Conservation (phyloP, 2,329 filamentous ascomycete species). For the Venturia asperata region DNA sequence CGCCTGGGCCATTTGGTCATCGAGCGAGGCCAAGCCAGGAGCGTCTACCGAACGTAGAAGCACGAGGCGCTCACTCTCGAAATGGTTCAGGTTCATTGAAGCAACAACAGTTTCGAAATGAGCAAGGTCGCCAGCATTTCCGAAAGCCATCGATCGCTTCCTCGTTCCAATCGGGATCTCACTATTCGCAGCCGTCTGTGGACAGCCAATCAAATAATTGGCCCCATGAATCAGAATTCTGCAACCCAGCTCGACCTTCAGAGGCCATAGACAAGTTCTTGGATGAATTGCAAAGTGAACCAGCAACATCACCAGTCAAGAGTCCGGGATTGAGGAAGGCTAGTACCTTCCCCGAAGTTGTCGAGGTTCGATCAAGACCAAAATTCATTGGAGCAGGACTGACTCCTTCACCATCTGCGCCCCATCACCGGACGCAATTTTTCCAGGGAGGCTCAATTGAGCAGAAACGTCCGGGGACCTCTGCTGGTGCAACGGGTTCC, state of each 20-base stretch:
- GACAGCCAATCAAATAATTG: not conserved
- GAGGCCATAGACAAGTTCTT: conserved; percentile 33
- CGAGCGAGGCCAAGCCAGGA: conserved; percentile 28
- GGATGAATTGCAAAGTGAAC: conserved; percentile 31
- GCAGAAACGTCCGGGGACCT: conserved; percentile 12
- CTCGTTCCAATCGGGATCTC: not conserved
- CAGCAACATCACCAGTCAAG: conserved; percentile 23
- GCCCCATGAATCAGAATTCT: conserved; percentile 16
- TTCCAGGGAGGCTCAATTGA: not conserved
- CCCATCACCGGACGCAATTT: not conserved
- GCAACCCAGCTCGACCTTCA: conserved; percentile 22
- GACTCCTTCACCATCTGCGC: conserved; percentile 5
- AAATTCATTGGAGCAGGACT: conserved; percentile 9
- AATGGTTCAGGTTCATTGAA: conserved; percentile 27
- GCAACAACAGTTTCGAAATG: conserved; percentile 28
- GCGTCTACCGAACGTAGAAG: conserved; percentile 21
- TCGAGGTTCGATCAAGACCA: conserved; percentile 10
- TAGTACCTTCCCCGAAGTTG: conserved; percentile 4
- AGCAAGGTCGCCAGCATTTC: conserved; percentile 27
- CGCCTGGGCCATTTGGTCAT: conserved; percentile 56
- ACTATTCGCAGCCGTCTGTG: not conserved
- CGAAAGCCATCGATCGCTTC: conserved; percentile 13
- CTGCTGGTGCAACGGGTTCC: not conserved
- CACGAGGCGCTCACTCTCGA: not conserved
- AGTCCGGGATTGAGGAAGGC: not conserved